Base-by-base conservation (phyloP, 257 asterid species). In the Capsicum pubescens region DNA sequence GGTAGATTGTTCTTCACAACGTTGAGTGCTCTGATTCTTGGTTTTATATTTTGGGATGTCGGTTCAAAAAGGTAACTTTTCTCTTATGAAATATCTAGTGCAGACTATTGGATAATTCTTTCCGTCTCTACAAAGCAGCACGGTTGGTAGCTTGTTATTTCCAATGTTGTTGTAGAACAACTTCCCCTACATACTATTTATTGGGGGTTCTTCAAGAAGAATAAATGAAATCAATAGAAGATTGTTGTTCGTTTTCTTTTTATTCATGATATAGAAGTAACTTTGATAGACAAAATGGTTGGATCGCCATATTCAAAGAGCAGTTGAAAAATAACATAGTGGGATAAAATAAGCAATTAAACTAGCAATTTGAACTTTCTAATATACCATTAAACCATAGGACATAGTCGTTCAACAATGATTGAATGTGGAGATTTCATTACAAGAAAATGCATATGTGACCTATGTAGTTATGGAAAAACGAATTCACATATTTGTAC, bases 1-100 rank as follows among this genome's bases (percentile, higher is more conserved):
- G 98, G 93, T 89, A 91, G 98, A 82, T 8, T 95, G 84, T 86
- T 92, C 88, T 95, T 92, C 74, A 95, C 98, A 46, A 92, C 97
- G 8, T 8, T 90, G 76, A 88, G 93, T 84, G 98, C 98, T 58
- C 64, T 93, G 63, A 91, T 95, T 66, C 85, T 95, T 46, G 98
- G 98, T 87, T 83, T n/a, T 14, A 85, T 95, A 85, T 95, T 92
- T 86, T 94, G 98, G 98, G 91, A 89, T 80, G 85, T 92, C 42
- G 98, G 98, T 86, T 91, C 96, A 21, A 92, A 80, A 88, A 93
- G 98, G 97, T 92, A 85, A 86, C 60, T 16, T 61, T 46, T 83
- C 19, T 46, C 46, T 77, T 52, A 77, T 54, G 64, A 77, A 77
- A 54, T 54, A 54, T 54, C 32, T 77, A 26, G 64, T 52, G 48